Conservation (phyloP, 1,139 yeast genomes). For the Blastobotrys malaysiensis region DNA sequence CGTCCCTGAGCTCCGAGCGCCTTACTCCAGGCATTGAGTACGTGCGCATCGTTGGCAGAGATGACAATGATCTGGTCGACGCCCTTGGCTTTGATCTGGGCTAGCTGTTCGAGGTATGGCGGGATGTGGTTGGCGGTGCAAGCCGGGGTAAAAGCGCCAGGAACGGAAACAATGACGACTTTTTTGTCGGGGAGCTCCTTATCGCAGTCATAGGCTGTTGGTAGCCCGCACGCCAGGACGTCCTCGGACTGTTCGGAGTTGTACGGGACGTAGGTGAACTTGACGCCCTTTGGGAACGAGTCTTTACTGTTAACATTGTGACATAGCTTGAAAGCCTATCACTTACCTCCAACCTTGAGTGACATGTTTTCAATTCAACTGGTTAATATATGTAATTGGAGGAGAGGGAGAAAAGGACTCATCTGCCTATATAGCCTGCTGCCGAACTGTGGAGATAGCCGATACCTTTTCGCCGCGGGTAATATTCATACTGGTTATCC, state of each 20-base stretch:
- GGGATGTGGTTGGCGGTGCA: slow-evolving; percentile 83
- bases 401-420: not conserved
- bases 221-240: slow-evolving; percentile 50
- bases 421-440: not conserved
- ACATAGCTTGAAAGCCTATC: not conserved
- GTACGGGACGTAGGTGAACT: slow-evolving; percentile 55
- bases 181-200: slow-evolving; percentile 46
- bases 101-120: slow-evolving; percentile 50
- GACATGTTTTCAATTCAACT: slow-evolving; percentile 4
- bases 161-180: slow-evolving; percentile 72
- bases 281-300: slow-evolving; percentile 33
- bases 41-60: slow-evolving; percentile 81
- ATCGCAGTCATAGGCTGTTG: slow-evolving; percentile 46
- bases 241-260: slow-evolving; percentile 37
- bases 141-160: slow-evolving; percentile 91
- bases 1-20: slow-evolving; percentile 50
- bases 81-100: slow-evolving; percentile 59
- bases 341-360: slow-evolving; percentile 5
- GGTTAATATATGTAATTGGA: not conserved
- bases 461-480: not conserved
- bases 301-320: slow-evolving; percentile 1
- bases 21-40: slow-evolving; percentile 74
- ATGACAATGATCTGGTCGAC: slow-evolving; percentile 67
- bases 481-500: not conserved
- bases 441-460: not conserved